Conservation (phyloP, 2,329 filamentous ascomycete genomes). For the Nannizziopsis barbatae region DNA sequence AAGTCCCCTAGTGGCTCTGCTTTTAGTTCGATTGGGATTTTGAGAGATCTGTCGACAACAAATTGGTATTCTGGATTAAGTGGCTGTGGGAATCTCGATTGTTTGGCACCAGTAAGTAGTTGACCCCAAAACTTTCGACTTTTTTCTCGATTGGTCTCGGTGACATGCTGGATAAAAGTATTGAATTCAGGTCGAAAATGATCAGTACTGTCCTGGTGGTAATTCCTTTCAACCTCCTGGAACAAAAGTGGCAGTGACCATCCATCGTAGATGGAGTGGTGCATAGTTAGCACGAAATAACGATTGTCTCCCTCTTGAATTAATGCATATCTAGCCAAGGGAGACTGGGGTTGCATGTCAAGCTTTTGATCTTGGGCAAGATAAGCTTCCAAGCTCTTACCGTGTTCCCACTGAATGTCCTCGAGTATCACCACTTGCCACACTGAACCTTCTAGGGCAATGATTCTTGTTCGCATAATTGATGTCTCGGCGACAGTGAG, state of each 20-base stretch:
- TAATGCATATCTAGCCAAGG: slow-evolving; percentile 17
- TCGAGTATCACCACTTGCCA: slow-evolving; percentile 20
- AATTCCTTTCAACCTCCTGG: too few relatives aligned
- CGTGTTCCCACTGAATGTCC: slow-evolving; percentile 16
- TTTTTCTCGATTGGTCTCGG: too few relatives aligned
- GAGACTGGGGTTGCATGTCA: slow-evolving; percentile 17
- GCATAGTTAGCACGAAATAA: slow-evolving; percentile 26
- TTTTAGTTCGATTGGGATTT: slow-evolving; percentile 52
- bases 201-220: too few relatives aligned
- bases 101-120: too few relatives aligned
- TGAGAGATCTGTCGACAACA: too few relatives aligned
- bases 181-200: background rate
- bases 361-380: slow-evolving; percentile 13
- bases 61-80: slow-evolving; percentile 68
- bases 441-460: slow-evolving; percentile 15
- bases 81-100: slow-evolving; percentile 37
- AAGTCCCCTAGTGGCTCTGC: too few relatives aligned
- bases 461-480: slow-evolving; percentile 33
- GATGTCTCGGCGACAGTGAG: slow-evolving; percentile 24
- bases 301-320: slow-evolving; percentile 8
- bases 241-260: slow-evolving; percentile 26
- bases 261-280: slow-evolving; percentile 34
- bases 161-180: too few relatives aligned
- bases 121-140: too few relatives aligned
- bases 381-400: slow-evolving; percentile 13